Base-by-base conservation (phyloP, 345 rosid species). In the Chamaenerion angustifolium region DNA sequence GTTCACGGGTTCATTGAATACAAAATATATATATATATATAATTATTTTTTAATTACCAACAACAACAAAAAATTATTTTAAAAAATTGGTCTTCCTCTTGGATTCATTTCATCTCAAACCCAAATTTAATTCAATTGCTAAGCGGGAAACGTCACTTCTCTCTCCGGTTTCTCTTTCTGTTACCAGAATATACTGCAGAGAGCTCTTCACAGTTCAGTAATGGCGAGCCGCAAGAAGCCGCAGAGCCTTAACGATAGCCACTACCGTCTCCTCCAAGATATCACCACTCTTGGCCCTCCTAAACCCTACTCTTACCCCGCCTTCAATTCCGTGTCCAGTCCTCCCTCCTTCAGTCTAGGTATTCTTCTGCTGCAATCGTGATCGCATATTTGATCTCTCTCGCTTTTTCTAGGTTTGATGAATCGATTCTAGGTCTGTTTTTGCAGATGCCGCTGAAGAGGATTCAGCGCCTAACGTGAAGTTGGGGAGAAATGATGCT, bases 171-270 rank as follows among this genome's bases (percentile, higher is more conserved):
- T n/a, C 16, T n/a, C n/a, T n/a, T n/a, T 21, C 56, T 12, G n/a
- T n/a, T n/a, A n/a, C n/a, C n/a, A n/a, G n/a, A n/a, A 4, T 10
- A 6, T 0, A 31, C n/a, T n/a, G 57, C 13, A 45, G 0, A 6
- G 1, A 49, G 12, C 41, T 14, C 1, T 37, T 37, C 43, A 19
- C 25, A 15, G 82, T 68, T 41, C 85, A 72, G 1, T 70, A 65
- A 58, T 58, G 62, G 62, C 55, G 27, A 76, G 68, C 46, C 61
- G 69, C 16, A 63, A 82, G 64, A 78, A 76, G 48, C 89, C 96
- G 12, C 63, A 64, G 54, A 87, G 95, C 68, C 70, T 92, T 41
- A 92, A 92, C 78, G 88, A 84, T 54, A 71, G 85, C 48, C 89
- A 84, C 59, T 78, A 83, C 48, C 95, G 87, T 48, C 60, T 83